Conservation (phyloP, 2,329 filamentous ascomycete species). For the Aspergillus versicolor region DNA sequence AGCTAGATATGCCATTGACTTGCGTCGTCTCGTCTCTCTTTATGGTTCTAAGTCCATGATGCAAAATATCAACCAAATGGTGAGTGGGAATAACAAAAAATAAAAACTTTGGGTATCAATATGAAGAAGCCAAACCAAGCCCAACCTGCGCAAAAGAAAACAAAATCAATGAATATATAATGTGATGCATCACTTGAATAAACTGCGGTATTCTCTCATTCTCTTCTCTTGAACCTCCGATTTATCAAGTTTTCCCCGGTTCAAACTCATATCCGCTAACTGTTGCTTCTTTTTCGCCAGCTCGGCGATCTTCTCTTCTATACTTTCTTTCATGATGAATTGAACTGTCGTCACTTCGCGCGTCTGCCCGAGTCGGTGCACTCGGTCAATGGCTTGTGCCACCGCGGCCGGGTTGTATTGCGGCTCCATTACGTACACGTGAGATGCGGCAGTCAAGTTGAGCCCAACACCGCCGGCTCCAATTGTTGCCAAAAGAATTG, state of each 20-base stretch:
- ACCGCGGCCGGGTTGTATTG: conserved; percentile 96
- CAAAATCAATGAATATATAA: conserved; percentile 7
- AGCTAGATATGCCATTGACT: conserved; percentile 7
- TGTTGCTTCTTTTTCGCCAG: conserved; percentile 92
- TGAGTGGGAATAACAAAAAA: background rate
- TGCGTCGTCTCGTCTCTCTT: conserved; percentile 13
- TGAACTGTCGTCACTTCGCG: conserved; percentile 82
- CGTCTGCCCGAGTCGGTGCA: conserved; percentile 87
- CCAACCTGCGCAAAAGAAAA: background rate
- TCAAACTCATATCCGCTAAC: conserved; percentile 83
- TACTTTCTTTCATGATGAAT: conserved; percentile 86
- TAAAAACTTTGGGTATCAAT: conserved; percentile 15
- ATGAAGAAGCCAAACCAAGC: conserved; percentile 11
- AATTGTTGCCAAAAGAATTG: conserved; percentile 87
- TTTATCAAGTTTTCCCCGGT: conserved; percentile 60
- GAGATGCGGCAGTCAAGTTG: conserved; percentile 82
- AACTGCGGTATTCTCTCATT: conserved; percentile 59
- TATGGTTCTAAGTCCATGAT: conserved; percentile 1
- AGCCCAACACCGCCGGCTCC: conserved; percentile 88
- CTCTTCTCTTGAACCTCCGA: conserved; percentile 64
- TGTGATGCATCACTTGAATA: conserved; percentile 49
- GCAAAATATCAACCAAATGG: conserved; percentile 5
- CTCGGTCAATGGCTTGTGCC: conserved; percentile 89
- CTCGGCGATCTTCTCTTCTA: conserved; percentile 90
- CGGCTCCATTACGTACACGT: conserved; percentile 96